Base-by-base conservation (phyloP, 2,329 filamentous ascomycete species). In the Cytospora schulzeri region DNA sequence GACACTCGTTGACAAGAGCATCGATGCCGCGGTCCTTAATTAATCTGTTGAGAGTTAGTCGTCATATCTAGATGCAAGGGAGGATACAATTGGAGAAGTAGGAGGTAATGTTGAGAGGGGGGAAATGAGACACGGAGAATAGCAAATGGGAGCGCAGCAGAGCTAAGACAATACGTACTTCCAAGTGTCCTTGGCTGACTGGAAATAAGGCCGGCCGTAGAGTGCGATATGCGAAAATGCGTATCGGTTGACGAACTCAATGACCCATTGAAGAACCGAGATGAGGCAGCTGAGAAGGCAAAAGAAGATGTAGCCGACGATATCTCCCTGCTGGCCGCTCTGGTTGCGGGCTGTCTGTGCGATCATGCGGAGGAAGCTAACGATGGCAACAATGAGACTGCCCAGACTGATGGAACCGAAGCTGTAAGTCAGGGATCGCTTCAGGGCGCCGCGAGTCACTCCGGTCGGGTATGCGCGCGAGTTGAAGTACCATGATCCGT, bases 401-500 rank as follows among this genome's bases (percentile, higher is more conserved):
- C 94, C 94, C 15, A 97, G 81, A 68, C 88, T 90, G 76, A 98
- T 95, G 69, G 91, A 95, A 19, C 94, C 94, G 66, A 97, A 97
- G 70, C 91, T 95, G 79, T 95, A 95, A 1, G 94, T 97, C 67
- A 95, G 81, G 0, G 93, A 87, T 17, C 94, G 87, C 70, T 86
- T 89, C 68, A 95, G 85, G 0, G 94, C 91, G n/a, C 92, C 91
- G 15, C 92, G 86, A 0, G 94, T 97, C 0, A 92, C 88, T 14
- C 88, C 88, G 68, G 85, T 88, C 33, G 93, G 92, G 71, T 92
- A 90, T 52, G 87, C 85, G 64, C 82, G 78, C 0, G 85, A 77
- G 68, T 86, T 90, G 75, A 96, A 97, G 79, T 96, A 98, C 94
- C 94, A 98, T 0, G 90, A 90, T 1, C 92, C 93, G 71, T 96